Evolutionary conservation across 495 filamentous ascomycete species (phyloP).

Genomic region (Aspergillus sclerotiicarbonarius): DNA sequence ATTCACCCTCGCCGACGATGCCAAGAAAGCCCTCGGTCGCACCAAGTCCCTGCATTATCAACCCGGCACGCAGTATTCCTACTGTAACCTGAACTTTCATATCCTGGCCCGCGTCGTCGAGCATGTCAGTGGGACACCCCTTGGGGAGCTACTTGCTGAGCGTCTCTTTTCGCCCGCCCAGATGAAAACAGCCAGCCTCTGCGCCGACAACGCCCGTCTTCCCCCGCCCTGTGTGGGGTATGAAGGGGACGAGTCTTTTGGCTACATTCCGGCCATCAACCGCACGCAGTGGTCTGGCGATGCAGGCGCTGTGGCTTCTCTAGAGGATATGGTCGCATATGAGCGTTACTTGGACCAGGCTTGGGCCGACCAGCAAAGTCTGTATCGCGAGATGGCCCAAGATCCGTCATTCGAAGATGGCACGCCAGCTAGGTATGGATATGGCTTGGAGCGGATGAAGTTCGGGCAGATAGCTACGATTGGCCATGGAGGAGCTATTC

Average conservation of each 20-base stretch:
- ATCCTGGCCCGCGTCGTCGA: conserved; percentile 30
- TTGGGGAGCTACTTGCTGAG: conserved; percentile 25
- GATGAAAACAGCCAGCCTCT: conserved; percentile 32
- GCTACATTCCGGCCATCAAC: conserved; percentile 25
- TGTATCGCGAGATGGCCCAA: conserved; percentile 23
- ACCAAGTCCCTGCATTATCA: conserved; percentile 31
- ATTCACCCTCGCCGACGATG: conserved; percentile 16
- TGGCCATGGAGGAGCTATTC: conserved; percentile 33
- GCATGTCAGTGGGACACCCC: conserved; percentile 21
- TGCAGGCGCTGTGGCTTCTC: conserved; percentile 34
- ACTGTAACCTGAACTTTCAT: conserved; percentile 35
- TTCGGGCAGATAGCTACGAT: background rate
- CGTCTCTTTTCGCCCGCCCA: conserved; percentile 28
- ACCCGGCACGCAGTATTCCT: conserved; percentile 32
- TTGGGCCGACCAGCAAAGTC: conserved; percentile 22
- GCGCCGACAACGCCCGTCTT: conserved; percentile 25
- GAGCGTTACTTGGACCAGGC: conserved; percentile 27
- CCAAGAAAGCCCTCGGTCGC: conserved; percentile 18
- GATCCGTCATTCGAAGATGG: conserved; percentile 24
- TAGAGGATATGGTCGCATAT: conserved; percentile 36
- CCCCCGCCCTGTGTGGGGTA: conserved; percentile 34
- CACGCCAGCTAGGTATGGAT: conserved; percentile 22
- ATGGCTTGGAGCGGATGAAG: conserved; percentile 21
- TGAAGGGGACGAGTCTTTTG: conserved; percentile 26
- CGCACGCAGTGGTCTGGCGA: conserved; percentile 37